Evolutionary conservation across 148 eudicot species (phyloP).

Genomic region (Cornus kousa): DNA sequence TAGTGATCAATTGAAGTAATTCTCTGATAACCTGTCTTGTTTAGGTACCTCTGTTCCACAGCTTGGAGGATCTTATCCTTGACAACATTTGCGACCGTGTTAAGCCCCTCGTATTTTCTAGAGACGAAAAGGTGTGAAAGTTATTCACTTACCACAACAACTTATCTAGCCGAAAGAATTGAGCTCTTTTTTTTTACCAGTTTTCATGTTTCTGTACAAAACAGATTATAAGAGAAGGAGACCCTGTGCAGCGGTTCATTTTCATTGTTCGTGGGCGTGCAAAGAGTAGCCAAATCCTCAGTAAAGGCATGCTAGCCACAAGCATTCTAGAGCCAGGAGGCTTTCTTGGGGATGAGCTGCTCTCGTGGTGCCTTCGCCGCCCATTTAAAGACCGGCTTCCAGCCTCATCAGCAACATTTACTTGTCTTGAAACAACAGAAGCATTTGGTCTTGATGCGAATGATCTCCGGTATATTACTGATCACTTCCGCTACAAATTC

Average conservation of each 20-base stretch:
- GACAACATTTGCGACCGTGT: slow-evolving; percentile 96
- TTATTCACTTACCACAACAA: not conserved
- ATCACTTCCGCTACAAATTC: slow-evolving; percentile 90
- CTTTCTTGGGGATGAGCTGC: slow-evolving; percentile 79
- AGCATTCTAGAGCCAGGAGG: slow-evolving; percentile 76
- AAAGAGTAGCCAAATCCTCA: slow-evolving; percentile 69
- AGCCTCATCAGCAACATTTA: slow-evolving; percentile 79
- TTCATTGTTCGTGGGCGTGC: slow-evolving; percentile 72
- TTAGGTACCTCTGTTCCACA: slow-evolving; percentile 81
- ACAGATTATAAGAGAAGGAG: slow-evolving; percentile 89
- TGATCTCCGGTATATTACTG: slow-evolving; percentile 79
- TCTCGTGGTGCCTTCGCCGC: slow-evolving; percentile 90
- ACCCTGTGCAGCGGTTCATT: slow-evolving; percentile 78
- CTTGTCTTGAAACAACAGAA: slow-evolving; percentile 67
- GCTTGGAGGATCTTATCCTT: slow-evolving; percentile 77
- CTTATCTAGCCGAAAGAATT: not conserved
- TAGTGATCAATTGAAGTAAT: not conserved
- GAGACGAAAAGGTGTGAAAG: slow-evolving; percentile 70
- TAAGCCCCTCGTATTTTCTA: slow-evolving; percentile 72
- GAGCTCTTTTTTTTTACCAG: not conserved
- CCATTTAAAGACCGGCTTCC: slow-evolving; percentile 79
- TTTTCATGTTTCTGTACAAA: not conserved
- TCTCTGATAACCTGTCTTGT: not conserved
- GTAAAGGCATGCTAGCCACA: slow-evolving; percentile 76
- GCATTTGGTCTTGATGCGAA: slow-evolving; percentile 80